phyloP scores from a whole-genome alignment of 768 basidiomycete species.

The Boletus edulis region DNA sequence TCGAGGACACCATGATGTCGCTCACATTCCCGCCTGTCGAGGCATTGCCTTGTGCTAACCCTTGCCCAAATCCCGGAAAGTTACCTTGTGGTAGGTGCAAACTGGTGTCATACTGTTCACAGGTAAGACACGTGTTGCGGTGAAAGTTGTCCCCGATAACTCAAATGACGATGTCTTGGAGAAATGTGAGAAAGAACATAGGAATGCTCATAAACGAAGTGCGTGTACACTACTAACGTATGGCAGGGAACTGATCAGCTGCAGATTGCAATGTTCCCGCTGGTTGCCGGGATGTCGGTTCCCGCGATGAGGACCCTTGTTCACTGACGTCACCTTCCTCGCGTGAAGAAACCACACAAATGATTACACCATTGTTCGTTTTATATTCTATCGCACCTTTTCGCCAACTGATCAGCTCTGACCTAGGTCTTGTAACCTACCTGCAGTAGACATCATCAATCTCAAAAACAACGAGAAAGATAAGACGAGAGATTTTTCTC shows the following conservation, averaged over 20 bases:
- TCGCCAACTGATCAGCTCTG: background rate
- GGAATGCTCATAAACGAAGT: slow-evolving; percentile 37
- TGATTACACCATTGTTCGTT: slow-evolving; percentile 22
- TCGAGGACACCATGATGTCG: slow-evolving; percentile 11
- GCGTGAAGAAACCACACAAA: background rate
- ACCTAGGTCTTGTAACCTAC: slow-evolving; percentile 21
- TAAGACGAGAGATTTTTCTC: slow-evolving; percentile 16
- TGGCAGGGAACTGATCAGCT: background rate
- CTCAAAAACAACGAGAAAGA: slow-evolving; percentile 20
- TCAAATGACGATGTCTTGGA: slow-evolving; percentile 7
- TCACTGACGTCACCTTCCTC: background rate
- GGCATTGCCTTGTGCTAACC: slow-evolving; percentile 33
- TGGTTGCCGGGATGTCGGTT: background rate
- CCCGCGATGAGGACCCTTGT: background rate
- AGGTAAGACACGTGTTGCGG: slow-evolving; percentile 8
- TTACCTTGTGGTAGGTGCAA: slow-evolving; percentile 29
- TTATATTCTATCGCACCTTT: slow-evolving; percentile 5
- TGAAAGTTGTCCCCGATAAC: background rate
- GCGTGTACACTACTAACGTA: background rate
- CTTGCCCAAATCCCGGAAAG: slow-evolving; percentile 28
- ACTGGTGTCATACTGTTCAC: slow-evolving; percentile 45
- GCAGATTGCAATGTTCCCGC: slow-evolving; percentile 15
- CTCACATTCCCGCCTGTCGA: slow-evolving; percentile 25
- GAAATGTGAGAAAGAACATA: slow-evolving; percentile 40
- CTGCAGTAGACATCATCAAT: slow-evolving; percentile 31